Percentiles rank a stretch among this genome's conserved stretches.
These are phyloP conservation scores for Discostella stelligeroides DNA, from an alignment of 108 stramenopile genomes.

Conservation along the genomic window DNA sequence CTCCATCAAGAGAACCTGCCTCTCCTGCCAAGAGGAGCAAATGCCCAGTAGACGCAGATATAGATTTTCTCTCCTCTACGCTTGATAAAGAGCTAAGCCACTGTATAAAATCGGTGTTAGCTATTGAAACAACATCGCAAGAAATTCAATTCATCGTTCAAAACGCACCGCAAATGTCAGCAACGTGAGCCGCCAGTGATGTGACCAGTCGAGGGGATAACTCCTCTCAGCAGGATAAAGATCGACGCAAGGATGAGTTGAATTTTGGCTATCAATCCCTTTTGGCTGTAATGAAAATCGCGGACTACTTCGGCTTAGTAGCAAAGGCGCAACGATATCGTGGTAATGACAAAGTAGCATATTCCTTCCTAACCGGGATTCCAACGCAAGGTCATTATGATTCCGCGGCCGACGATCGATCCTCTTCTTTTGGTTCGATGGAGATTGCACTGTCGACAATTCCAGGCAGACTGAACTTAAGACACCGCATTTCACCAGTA, in stretches of 20 bases:
- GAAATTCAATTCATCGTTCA: neutral
- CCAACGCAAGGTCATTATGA: slow-evolving; percentile 45
- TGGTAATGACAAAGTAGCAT: slow-evolving; percentile 73
- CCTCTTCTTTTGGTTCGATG: slow-evolving; percentile 5
- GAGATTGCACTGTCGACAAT: neutral
- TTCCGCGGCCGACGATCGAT: slow-evolving; percentile 8
- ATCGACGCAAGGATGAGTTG: slow-evolving; percentile 13
- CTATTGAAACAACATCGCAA: neutral
- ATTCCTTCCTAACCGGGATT: slow-evolving; percentile 74
- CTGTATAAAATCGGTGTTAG: slow-evolving; percentile 17
- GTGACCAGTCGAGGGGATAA: slow-evolving; percentile 59
- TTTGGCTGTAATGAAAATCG: slow-evolving; percentile 20
- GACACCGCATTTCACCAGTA: slow-evolving; percentile 75
- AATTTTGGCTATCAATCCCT: slow-evolving; percentile 10
- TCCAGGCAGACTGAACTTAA: slow-evolving; percentile 39
- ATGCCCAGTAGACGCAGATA: slow-evolving; percentile 63
- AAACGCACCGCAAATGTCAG: slow-evolving; percentile 62
- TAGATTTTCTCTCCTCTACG: slow-evolving; percentile 61
- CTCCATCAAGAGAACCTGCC: slow-evolving; percentile 70
- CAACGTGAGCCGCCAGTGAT: slow-evolving; percentile 75
- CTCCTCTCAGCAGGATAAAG: slow-evolving; percentile 11
- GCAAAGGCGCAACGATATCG: slow-evolving; percentile 83
- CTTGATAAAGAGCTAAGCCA: slow-evolving; percentile 82
- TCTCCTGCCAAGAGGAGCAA: slow-evolving; percentile 69
- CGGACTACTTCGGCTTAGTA: slow-evolving; percentile 71